Percentiles rank a stretch among this genome's conserved stretches.
Conservation (phyloP, 345 rosid genomes). For the Nasturtium officinale region DNA sequence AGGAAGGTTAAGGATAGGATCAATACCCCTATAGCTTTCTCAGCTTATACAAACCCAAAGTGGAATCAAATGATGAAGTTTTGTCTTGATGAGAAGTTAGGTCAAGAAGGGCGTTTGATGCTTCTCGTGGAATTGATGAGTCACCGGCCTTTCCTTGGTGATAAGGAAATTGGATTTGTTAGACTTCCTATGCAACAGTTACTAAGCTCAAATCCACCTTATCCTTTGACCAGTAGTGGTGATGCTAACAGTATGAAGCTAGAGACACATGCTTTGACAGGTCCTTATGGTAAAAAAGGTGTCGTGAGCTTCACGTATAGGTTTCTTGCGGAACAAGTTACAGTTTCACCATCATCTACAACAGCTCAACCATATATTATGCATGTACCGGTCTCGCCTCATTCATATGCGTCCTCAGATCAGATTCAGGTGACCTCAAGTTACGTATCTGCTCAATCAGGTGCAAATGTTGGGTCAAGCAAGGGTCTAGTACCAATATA, state of each 20-base stretch:
- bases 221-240: neutral
- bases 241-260: constrained; percentile 44
- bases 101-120: constrained; percentile 52
- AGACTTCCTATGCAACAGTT: constrained; percentile 66
- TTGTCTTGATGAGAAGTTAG: constrained; percentile 51
- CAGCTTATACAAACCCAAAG: constrained; percentile 55
- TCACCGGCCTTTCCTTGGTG: constrained; percentile 61
- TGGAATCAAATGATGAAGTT: constrained; percentile 68
- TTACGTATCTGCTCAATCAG: constrained; percentile 10
- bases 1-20: constrained; percentile 38
- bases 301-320: constrained; percentile 59
- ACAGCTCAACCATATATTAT: constrained; percentile 21
- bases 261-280: constrained; percentile 59
- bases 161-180: constrained; percentile 66
- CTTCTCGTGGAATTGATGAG: constrained; percentile 59
- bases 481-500: constrained; percentile 28
- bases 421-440: constrained; percentile 10
- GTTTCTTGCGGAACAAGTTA: constrained; percentile 41
- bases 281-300: constrained; percentile 71
- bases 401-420: neutral
- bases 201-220: constrained; percentile 38
- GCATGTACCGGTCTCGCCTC: constrained; percentile 30
- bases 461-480: neutral
- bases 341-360: neutral
- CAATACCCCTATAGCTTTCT: constrained; percentile 49